Base-by-base conservation (phyloP, 2,329 filamentous ascomycete genomes). In the Sphaerulina musiva region DNA sequence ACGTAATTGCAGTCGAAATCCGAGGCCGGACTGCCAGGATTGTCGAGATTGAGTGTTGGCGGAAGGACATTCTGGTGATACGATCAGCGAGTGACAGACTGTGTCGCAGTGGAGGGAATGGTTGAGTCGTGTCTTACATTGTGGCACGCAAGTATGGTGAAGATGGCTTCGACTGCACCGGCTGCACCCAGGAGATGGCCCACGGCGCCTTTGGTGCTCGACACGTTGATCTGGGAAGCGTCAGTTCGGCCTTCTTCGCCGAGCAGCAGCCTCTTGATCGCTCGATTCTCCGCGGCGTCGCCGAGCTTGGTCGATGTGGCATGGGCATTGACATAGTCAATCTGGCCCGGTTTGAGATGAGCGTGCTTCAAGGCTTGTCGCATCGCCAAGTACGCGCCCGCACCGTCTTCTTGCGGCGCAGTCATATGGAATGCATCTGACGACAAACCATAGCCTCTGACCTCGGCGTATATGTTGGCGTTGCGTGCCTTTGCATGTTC, bases 251-350 rank as follows among this genome's bases (percentile, higher is more conserved):
- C 89, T 14, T 86, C 80, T 20, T 84, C 79, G 0, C 87, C 87
- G 8, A 89, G 75, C 73, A 97, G 83, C 39, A 98, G 72, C 0
- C 80, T 74, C 57, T 83, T 85, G 62, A 97, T 92, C 0, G 93
- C 93, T 6, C 77, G 74, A 48, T 92, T 92, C 73, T 98, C 93
- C 1, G 93, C 92, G 20, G 81, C 80, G 72, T 98, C 93, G 0
- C 93, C 93, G 2, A 97, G 78, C 6, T 78, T 71, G 0, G 92
- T 98, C 20, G 87, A 88, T 1, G 93, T 98, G 0, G 92, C 93
- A 68, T 98, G 93, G 1, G 93, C 93, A 66, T 97, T 98, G 67
- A 98, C 81, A 69, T 98, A 98, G 69, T 91, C 88, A 4, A 98
- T 83, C 40, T 83, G 74, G 0, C 72, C 72, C 0, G 93, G 91